Evolutionary conservation across 306 rosid species (phyloP).

Genomic region (Lotus japonicus): DNA sequence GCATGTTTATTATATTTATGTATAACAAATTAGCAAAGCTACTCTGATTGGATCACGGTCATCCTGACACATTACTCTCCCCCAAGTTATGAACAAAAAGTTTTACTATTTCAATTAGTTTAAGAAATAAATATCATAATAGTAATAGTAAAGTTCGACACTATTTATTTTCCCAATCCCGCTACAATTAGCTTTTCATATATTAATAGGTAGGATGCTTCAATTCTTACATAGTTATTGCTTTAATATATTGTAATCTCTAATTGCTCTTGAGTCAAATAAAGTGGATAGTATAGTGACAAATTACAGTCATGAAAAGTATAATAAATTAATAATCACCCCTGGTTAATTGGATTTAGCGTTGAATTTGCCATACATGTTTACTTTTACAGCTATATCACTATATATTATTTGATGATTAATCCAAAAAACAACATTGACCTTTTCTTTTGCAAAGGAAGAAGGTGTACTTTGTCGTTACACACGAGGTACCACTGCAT

Average conservation of each 20-base stretch:
- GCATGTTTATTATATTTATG: no score
- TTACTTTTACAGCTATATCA: constrained; percentile 1
- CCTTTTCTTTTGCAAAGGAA: background rate
- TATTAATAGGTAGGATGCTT: background rate
- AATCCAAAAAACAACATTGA: background rate
- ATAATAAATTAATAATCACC: background rate
- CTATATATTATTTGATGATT: background rate
- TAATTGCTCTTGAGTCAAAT: constrained; percentile 8
- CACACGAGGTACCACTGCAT: background rate
- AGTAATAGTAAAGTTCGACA: no score
- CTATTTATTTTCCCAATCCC: no score
- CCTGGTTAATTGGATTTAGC: background rate
- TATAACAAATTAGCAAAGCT: no score
- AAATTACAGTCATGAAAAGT: constrained; percentile 17
- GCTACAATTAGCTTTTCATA: no score
- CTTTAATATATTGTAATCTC: background rate
- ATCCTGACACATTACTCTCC: no score
- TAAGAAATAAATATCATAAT: no score
- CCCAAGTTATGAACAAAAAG: no score
- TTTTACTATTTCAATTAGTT: no score
- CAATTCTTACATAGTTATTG: background rate
- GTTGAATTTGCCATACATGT: constrained; percentile 5
- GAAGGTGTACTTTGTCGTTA: constrained; percentile 5
- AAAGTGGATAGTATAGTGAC: constrained; percentile 17
- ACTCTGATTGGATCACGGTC: no score